phyloP scores from a whole-genome alignment of 1,284 basidiomycete genomes.

The Sanghuangporus sanghuang region DNA sequence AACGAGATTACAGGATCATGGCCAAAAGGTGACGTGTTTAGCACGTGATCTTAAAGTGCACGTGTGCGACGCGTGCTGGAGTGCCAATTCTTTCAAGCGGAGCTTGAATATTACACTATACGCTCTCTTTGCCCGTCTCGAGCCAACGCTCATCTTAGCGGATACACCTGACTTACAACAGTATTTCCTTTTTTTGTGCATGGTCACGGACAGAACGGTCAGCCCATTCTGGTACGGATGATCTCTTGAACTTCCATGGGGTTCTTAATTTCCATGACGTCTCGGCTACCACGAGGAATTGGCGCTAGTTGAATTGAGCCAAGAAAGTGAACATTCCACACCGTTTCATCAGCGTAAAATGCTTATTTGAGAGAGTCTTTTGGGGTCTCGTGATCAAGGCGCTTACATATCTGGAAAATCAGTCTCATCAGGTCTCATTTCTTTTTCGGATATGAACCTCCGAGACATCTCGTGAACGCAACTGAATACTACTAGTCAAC shows the following conservation, averaged over 20 bases:
- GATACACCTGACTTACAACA: too few species aligned
- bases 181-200: too few species aligned
- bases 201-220: too few species aligned
- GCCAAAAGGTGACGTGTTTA: background rate
- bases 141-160: too few species aligned
- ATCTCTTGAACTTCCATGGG: too few species aligned
- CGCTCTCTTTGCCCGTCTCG: too few species aligned
- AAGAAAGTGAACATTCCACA: background rate
- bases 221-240: too few species aligned
- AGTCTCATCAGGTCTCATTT: background rate
- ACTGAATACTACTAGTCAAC: too few species aligned
- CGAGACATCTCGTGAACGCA: background rate
- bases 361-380: background rate
- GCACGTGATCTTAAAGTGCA: background rate
- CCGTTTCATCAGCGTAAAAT: too few species aligned
- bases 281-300: background rate
- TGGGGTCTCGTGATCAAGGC: background rate
- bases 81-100: background rate
- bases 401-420: background rate
- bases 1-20: background rate
- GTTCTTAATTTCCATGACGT: too few species aligned
- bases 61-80: background rate
- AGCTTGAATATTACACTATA: background rate
- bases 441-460: background rate
- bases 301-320: background rate